Evolutionary conservation across 2,329 filamentous ascomycete genomes (phyloP).

Genomic region (Neobulgaria alba): DNA sequence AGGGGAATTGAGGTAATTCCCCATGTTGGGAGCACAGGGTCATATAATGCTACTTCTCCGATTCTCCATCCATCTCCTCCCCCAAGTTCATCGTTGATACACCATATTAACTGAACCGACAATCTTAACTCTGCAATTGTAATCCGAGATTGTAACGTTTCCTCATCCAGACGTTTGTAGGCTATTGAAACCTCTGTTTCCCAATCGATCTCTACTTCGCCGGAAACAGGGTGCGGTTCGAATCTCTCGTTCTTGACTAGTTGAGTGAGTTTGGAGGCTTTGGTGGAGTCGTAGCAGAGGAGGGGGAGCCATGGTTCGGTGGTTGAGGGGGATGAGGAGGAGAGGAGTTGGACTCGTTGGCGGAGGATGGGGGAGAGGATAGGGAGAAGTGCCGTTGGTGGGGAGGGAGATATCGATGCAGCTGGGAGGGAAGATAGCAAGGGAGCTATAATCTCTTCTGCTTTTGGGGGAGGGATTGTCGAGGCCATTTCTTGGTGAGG

Average conservation of each 20-base stretch:
- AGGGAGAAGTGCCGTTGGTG: conserved; percentile 47
- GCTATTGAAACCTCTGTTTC: conserved; percentile 56
- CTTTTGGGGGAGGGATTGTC: conserved; percentile 39
- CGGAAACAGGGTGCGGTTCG: conserved; percentile 74
- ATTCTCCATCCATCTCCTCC: conserved; percentile 61
- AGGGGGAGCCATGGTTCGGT: conserved; percentile 65
- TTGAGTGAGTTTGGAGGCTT: conserved; percentile 47
- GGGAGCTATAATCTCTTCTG: conserved; percentile 42
- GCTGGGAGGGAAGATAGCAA: conserved; percentile 52
- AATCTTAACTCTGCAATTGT: conserved; percentile 53
- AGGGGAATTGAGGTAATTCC: conserved; percentile 44
- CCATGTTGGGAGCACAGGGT: conserved; percentile 43
- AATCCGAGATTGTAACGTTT: conserved; percentile 64
- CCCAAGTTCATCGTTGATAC: conserved; percentile 44
- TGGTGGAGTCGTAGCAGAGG: conserved; percentile 55
- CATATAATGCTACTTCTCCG: conserved; percentile 56
- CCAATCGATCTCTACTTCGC: conserved; percentile 64
- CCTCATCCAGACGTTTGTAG: conserved; percentile 62
- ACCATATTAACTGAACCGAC: conserved; percentile 61
- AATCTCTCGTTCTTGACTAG: conserved; percentile 54
- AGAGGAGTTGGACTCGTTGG: conserved; percentile 58
- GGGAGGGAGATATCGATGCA: conserved; percentile 48
- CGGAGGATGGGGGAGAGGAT: conserved; percentile 57
- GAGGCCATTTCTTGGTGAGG: too few relatives aligned
- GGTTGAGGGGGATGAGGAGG: conserved; percentile 44